Conservation (phyloP, 2,329 filamentous ascomycete species). For the Scytalidium sp. region DNA sequence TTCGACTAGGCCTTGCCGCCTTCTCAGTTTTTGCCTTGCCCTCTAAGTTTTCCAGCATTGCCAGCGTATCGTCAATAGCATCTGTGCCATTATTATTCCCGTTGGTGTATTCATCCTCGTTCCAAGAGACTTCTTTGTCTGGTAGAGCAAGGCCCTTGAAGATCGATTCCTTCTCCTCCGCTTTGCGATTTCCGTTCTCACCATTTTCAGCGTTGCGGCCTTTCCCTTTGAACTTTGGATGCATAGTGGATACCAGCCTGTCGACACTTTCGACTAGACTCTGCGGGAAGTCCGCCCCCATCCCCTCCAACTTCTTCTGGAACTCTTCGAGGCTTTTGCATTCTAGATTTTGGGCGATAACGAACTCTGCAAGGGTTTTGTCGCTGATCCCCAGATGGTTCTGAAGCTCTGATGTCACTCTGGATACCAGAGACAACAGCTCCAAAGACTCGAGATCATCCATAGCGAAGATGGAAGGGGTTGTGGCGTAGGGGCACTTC, state of each 20-base stretch:
- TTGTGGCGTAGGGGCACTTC: neutral
- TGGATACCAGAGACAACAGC: constrained; percentile 88
- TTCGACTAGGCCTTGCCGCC: constrained; percentile 37
- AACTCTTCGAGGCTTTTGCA: constrained; percentile 70
- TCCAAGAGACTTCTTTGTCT: constrained; percentile 63
- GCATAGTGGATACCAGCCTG: constrained; percentile 82
- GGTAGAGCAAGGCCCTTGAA: constrained; percentile 88
- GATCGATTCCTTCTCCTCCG: constrained; percentile 76
- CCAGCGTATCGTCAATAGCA: constrained; percentile 89
- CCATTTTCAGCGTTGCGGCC: constrained; percentile 32
- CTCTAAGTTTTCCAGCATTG: constrained; percentile 82
- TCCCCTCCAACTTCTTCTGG: constrained; percentile 67
- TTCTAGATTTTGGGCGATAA: constrained; percentile 85
- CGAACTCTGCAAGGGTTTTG: constrained; percentile 93
- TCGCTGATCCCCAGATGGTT: constrained; percentile 91
- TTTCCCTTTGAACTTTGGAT: constrained; percentile 78
- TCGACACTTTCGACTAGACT: constrained; percentile 91
- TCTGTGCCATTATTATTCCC: constrained; percentile 44
- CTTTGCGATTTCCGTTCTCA: constrained; percentile 37
- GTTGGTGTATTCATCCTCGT: constrained; percentile 30
- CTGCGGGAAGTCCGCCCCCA: constrained; percentile 79
- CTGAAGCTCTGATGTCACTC: constrained; percentile 89
- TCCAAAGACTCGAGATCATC: constrained; percentile 83
- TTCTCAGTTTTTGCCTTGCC: constrained; percentile 50
- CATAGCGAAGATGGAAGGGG: constrained; percentile 18